Percentiles rank a stretch among this genome's conserved stretches.
phyloP scores from a whole-genome alignment of 805 yeast genomes.

The Clavispora vitiphila region DNA sequence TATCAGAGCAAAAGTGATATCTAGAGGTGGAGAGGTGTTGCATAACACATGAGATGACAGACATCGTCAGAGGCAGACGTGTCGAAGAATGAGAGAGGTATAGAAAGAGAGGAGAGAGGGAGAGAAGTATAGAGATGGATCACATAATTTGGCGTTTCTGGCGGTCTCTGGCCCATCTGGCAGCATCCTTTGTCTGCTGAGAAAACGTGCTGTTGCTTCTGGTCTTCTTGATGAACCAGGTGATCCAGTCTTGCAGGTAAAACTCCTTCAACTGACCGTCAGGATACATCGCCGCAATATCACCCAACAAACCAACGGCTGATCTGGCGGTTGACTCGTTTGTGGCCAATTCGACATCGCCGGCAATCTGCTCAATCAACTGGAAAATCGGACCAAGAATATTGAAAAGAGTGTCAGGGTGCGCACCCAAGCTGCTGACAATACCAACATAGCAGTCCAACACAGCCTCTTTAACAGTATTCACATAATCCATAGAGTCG shows the following conservation, averaged over 20 bases:
- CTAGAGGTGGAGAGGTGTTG: slow-evolving; percentile 4
- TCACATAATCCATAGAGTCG: slow-evolving; percentile 74
- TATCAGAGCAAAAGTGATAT: not conserved
- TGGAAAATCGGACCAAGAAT: slow-evolving; percentile 67
- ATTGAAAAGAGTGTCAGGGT: slow-evolving; percentile 60
- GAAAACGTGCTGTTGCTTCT: slow-evolving; percentile 59
- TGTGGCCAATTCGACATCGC: slow-evolving; percentile 54
- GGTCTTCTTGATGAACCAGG: slow-evolving; percentile 68
- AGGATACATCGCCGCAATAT: slow-evolving; percentile 81
- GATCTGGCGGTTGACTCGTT: slow-evolving; percentile 74
- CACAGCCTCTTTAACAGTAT: slow-evolving; percentile 77
- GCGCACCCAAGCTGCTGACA: slow-evolving; percentile 77
- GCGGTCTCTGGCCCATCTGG: slow-evolving; percentile 95
- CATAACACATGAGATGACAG: slow-evolving; percentile 5
- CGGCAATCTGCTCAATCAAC: slow-evolving; percentile 56
- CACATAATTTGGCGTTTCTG: slow-evolving; percentile 41
- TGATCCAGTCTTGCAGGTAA: slow-evolving; percentile 73
- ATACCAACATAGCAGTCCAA: slow-evolving; percentile 94
- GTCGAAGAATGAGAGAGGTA: slow-evolving; percentile 4
- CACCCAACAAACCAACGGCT: slow-evolving; percentile 89
- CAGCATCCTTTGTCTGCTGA: slow-evolving; percentile 78
- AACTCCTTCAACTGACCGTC: slow-evolving; percentile 66
- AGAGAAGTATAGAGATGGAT: slow-evolving; percentile 3
- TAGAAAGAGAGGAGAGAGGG: slow-evolving; percentile 2
- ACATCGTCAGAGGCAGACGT: too few relatives aligned